phyloP scores from a whole-genome alignment of 202 grass and related monocot genomes.

The Panicum virgatum region DNA sequence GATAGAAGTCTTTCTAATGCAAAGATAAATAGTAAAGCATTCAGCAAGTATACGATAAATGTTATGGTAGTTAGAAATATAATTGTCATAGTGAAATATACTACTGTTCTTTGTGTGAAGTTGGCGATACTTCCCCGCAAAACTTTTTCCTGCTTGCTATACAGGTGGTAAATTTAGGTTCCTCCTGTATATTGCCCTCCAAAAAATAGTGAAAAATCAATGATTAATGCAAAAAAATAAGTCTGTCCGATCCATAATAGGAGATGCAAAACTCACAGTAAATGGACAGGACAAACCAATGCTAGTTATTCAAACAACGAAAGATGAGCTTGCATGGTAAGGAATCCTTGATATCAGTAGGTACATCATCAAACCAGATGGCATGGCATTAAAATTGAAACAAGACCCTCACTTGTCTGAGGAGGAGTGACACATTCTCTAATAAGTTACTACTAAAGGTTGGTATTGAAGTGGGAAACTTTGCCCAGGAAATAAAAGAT shows the following conservation, averaged over 20 bases:
- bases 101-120: neutral
- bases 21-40: conserved; percentile 1
- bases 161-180: neutral
- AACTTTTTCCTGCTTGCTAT: neutral
- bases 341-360: neutral
- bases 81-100: neutral
- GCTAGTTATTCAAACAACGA: neutral
- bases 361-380: neutral
- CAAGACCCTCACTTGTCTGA: neutral
- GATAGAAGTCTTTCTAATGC: neutral
- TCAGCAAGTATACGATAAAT: neutral
- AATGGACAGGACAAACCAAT: neutral
- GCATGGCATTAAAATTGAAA: neutral
- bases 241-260: neutral
- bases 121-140: neutral
- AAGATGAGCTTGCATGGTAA: conserved; percentile 16
- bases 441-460: neutral
- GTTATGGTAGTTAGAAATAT: neutral
- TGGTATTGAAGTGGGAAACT: neutral
- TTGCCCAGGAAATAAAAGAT: neutral
- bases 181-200: neutral
- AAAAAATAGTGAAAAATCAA: neutral
- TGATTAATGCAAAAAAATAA: neutral
- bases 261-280: neutral
- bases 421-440: neutral